phyloP scores from a whole-genome alignment of 768 basidiomycete species.

The Baorangia bicolor region DNA sequence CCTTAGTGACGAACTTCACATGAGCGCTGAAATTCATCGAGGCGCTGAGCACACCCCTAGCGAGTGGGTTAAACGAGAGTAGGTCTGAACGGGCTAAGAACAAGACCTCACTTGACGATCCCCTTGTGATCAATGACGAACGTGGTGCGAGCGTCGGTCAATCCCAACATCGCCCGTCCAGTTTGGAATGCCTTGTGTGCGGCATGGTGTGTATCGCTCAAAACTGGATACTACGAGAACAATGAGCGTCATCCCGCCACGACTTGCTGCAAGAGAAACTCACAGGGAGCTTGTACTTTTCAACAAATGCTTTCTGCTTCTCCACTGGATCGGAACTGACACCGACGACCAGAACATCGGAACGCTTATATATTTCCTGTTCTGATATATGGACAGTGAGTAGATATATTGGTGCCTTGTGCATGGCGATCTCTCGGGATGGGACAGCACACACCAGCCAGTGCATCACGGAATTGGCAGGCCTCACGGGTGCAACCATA shows the following conservation, averaged over 20 bases:
- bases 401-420: neutral
- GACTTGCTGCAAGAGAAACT: constrained; percentile 5
- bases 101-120: constrained; percentile 50
- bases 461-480: constrained; percentile 78
- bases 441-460: constrained; percentile 47
- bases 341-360: constrained; percentile 67
- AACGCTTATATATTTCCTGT: constrained; percentile 62
- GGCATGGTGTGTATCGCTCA: constrained; percentile 67
- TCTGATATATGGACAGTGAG: constrained; percentile 37
- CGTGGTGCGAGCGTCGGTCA: constrained; percentile 64
- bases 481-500: constrained; percentile 81
- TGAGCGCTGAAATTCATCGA: constrained; percentile 66
- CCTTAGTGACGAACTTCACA: constrained; percentile 67
- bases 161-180: constrained; percentile 66
- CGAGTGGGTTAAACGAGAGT: neutral
- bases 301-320: constrained; percentile 73
- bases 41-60: constrained; percentile 57
- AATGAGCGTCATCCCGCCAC: neutral
- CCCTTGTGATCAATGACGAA: constrained; percentile 77
- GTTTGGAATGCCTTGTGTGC: constrained; percentile 64
- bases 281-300: constrained; percentile 66
- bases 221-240: constrained; percentile 62
- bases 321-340: constrained; percentile 70
- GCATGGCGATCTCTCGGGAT: neutral
- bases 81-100: neutral